These are phyloP conservation scores for Phytophthora sp. DNA, from an alignment of 352 stramenopile species.

Conservation along the genomic window DNA sequence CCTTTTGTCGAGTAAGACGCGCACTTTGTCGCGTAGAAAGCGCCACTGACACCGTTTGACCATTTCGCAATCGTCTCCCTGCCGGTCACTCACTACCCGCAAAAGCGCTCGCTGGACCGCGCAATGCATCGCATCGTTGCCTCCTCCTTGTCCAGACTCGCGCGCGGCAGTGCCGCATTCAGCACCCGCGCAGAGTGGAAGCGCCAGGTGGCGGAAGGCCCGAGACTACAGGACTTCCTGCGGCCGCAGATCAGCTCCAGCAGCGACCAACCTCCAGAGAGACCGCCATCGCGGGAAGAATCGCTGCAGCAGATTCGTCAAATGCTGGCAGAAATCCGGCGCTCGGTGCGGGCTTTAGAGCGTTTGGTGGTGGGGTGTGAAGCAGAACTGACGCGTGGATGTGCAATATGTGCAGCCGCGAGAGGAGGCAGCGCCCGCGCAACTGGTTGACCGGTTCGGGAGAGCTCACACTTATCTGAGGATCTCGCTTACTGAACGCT, in stretches of 20 bases:
- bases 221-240: conserved; percentile 46
- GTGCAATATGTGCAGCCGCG: conserved; percentile 7
- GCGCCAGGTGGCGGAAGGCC: conserved; percentile 34
- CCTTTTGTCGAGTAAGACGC: no score
- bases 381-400: no score
- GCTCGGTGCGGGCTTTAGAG: conserved; percentile 21
- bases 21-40: no score
- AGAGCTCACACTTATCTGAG: conserved; percentile 94
- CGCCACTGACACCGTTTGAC: no score
- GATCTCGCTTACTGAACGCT: conserved; percentile 96
- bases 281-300: conserved; percentile 4
- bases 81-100: not conserved
- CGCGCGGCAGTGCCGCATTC: conserved; percentile 10
- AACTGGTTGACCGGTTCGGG: conserved; percentile 88
- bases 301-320: conserved; percentile 49
- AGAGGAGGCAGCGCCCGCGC: conserved; percentile 8
- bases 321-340: conserved; percentile 45
- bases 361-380: not conserved
- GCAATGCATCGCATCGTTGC: conserved; percentile 18
- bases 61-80: no score
- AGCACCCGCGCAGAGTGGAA: conserved; percentile 39
- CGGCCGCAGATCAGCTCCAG: not conserved
- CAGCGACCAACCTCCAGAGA: not conserved
- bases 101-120: not conserved
- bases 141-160: not conserved